Evolutionary conservation across 495 filamentous ascomycete species (phyloP), one percentile per base, ranked within the genome.

Genomic region (Aspergillus indologenus): DNA sequence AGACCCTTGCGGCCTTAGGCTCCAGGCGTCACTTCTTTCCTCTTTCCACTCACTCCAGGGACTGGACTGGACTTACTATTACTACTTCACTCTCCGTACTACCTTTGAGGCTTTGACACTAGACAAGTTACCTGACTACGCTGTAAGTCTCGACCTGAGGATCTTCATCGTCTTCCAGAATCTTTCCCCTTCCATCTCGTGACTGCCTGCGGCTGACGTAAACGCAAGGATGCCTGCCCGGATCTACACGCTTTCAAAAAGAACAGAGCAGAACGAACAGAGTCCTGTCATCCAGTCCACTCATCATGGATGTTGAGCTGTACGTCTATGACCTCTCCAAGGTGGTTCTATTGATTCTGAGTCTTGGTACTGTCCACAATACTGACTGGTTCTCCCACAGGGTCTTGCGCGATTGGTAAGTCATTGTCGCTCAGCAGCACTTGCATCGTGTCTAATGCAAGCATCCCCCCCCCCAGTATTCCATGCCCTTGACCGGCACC

Each of bases 321-420:
- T 93, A 96, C 58, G 86, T 96, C 54, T 98, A 98, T 64, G 94
- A 98, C 78, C 83, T 98, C 42, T 96, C 94, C 17, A 80, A 86
- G 69, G 92, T 85, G 59, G 59, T 55, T 55, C 9, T 19, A 42
- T 20, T 60, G 7, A 46, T 21, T 53, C 42, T 57, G 20, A 50
- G 9, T 18, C 21, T 52, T 23, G 48, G n/a, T n/a, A 24, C 21
- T 7, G 14, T 52, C 17, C 40, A 34, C 54, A 58, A 26, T 19
- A 11, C 40, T 42, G 46, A 44, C 65, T 71, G 63, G 63, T 19
- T 19, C 9, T 52, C 24, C n/a, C 34, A 44, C 59, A 79, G 75
- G 77, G 77, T 66, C 69, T 80, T 56, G 77, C 77, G 43, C 72
- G 87, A 40, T 68, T 74, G 72, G 74, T 77, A 73, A 49, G 71